Base-by-base conservation (phyloP, 2,329 filamentous ascomycete genomes). In the Epichloe uncinata region DNA sequence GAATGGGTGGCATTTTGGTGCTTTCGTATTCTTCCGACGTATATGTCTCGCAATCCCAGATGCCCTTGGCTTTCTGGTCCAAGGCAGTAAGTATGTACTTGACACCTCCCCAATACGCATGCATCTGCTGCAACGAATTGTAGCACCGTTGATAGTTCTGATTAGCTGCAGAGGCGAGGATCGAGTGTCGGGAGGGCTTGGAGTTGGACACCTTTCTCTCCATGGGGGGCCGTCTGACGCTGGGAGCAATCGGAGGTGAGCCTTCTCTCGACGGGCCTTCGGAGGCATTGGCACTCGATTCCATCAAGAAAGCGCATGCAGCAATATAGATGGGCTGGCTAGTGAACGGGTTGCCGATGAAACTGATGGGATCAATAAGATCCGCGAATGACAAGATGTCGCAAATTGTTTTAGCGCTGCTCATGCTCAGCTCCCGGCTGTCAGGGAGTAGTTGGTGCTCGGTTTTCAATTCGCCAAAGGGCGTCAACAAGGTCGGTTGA, bases 291-390 rank as follows among this genome's bases (percentile, higher is more conserved):
- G 84, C 77, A 3, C 80, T 82, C 4, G 85, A 87, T 61, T 95
- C 88, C 69, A 88, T 87, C 15, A 95, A 69, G 57, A 95, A 95
- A 0, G 88, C 88, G 60, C 87, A 94, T 1, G 87, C 88, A 1
- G 88, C 88, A 53, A 95, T 91, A 58, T 94, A 95, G 60, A 94
- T 94, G 0, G 88, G 88, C 64, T 95, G 88, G 45, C 85, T 88
- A 0, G 87, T 93, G 56, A 95, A 95, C 0, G 88, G 88, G 52
- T 93, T 95, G 1, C 87, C 87, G 35, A 90, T 83, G 50, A 90
- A 87, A 57, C 87, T 90, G 63, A 87, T 89, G 0, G 85, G 81
- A 62, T 94, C 87, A 47, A 93, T 87, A 9, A 94, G 69, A 60
- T 94, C 87, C 0, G 87, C 86, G 63, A 94, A 94, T 1, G 85